Percentiles rank a stretch among this genome's conserved stretches.
Conservation (phyloP, 176 grass and related monocot genomes). For the Tuctoria greenei region DNA sequence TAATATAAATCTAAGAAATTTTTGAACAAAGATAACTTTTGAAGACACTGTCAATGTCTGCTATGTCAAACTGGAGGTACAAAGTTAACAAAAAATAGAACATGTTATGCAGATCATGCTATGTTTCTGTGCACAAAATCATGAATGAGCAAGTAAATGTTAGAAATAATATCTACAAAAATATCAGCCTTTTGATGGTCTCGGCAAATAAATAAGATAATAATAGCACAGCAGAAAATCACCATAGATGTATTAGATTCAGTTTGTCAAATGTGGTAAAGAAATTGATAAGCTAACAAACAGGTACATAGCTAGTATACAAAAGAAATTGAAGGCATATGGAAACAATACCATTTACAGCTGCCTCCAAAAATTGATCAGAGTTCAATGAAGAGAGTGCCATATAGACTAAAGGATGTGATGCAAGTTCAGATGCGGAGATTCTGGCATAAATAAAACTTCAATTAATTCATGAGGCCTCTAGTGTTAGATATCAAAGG, state of each 20-base stretch:
- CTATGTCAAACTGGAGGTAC: neutral
- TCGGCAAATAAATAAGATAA: slow-evolving; percentile 21
- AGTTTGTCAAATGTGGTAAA: neutral
- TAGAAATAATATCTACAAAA: slow-evolving; percentile 16
- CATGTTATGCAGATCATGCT: neutral
- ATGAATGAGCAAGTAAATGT: neutral
- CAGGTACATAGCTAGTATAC: neutral
- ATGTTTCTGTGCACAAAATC: neutral
- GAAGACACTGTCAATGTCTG: neutral
- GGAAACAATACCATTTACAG: slow-evolving; percentile 84
- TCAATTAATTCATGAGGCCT: slow-evolving; percentile 15
- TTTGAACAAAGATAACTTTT: neutral
- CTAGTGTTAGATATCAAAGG: slow-evolving; percentile 22
- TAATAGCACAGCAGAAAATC: neutral
- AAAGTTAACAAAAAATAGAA: neutral
- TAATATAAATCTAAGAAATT: neutral
- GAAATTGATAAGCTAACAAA: slow-evolving; percentile 20
- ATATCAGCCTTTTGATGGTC: neutral
- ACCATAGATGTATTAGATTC: neutral
- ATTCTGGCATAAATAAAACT: slow-evolving; percentile 57
- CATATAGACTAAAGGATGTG: slow-evolving; percentile 76
- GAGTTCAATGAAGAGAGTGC: slow-evolving; percentile 78
- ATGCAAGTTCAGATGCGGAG: slow-evolving; percentile 67
- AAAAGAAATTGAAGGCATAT: slow-evolving; percentile 35
- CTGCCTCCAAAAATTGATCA: slow-evolving; percentile 76